Evolutionary conservation across 768 basidiomycete species (phyloP), one percentile per base, ranked within the genome.

Genomic region (Stropharia rugosoannulata): DNA sequence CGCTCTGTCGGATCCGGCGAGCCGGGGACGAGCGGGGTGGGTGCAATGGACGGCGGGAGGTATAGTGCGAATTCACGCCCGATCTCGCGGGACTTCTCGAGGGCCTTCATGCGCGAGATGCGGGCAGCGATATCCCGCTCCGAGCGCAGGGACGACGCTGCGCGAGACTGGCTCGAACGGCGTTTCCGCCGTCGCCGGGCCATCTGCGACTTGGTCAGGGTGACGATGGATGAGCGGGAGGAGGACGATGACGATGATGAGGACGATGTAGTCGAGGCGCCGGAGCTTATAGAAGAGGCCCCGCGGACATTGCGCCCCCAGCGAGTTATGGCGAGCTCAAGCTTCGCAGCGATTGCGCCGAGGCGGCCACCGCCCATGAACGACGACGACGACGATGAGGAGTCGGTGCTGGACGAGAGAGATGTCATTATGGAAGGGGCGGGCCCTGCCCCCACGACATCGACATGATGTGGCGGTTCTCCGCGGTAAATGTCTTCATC

Each of bases 281-380:
- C 74, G 7, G 75, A 73, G 12, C 74, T 73, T 27, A 55, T 60
- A 9, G 80, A 74, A 2, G 78, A 76, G 9, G 76, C 77, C 40
- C 77, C 75, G 58, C 83, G 65, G 29, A 68, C 66, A 53, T 70
- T 62, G 27, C 58, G 75, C 18, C 87, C 87, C 89, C 89, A 91
- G 56, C 84, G 80, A 37, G 84, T 72, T 56, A 90, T 88, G 6
- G 88, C 88, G 47, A 80, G 76, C 60, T 91, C 89, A 9, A 90
- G 78, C 37, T 86, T 79, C 1, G 85, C 78, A 16, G 86, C 78
- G 32, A 85, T 74, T 18, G 78, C 76, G 7, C 81, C 82, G 32
- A 83, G 71, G 5, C 74, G 72, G 25, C 78, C 73, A 27, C 71
- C 74, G 44, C 67, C 66, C 41, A 66, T 65, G 15, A 68, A 72